phyloP scores from a whole-genome alignment of 768 basidiomycete species.

The Podaxis mareebaensis region DNA sequence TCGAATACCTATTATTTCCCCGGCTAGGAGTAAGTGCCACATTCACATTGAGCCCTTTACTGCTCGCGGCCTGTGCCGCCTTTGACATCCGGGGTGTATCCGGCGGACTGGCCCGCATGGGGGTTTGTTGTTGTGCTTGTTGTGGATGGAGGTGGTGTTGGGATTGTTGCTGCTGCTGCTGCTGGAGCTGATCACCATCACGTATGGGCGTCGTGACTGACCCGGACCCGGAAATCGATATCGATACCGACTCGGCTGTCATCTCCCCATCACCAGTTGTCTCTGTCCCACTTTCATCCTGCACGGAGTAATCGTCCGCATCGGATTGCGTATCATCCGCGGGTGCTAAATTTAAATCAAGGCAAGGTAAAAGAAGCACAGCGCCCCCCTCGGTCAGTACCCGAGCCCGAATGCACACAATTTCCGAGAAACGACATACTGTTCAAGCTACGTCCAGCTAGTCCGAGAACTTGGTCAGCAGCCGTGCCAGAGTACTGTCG shows the following conservation, averaged over 20 bases:
- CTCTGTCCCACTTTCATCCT: constrained; percentile 78
- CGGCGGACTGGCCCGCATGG: constrained; percentile 37
- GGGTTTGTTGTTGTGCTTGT: constrained; percentile 21
- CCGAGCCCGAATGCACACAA: constrained; percentile 8
- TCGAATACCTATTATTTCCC: constrained; percentile 58
- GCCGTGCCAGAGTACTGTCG: constrained; percentile 82
- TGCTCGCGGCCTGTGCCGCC: constrained; percentile 64
- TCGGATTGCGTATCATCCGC: constrained; percentile 70
- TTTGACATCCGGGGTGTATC: constrained; percentile 47
- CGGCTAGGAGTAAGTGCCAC: constrained; percentile 48
- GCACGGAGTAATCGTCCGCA: constrained; percentile 64
- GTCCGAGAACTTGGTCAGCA: constrained; percentile 79
- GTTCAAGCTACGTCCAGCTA: constrained; percentile 66
- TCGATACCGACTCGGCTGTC: constrained; percentile 41
- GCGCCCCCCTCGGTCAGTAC: constrained; percentile 6
- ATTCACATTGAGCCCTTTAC: constrained; percentile 69
- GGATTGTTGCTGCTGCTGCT: constrained; percentile 20
- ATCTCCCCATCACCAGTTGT: constrained; percentile 57
- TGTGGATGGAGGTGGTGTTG: too few relatives aligned
- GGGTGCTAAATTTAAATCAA: constrained; percentile 31
- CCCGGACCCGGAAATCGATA: constrained; percentile 29
- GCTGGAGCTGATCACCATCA: constrained; percentile 21
- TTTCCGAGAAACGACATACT: constrained; percentile 37
- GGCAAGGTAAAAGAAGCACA: constrained; percentile 22
- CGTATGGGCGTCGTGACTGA: constrained; percentile 34